Evolutionary conservation across 2,329 filamentous ascomycete species (phyloP).

Genomic region (Aspergillus thermomutatus): DNA sequence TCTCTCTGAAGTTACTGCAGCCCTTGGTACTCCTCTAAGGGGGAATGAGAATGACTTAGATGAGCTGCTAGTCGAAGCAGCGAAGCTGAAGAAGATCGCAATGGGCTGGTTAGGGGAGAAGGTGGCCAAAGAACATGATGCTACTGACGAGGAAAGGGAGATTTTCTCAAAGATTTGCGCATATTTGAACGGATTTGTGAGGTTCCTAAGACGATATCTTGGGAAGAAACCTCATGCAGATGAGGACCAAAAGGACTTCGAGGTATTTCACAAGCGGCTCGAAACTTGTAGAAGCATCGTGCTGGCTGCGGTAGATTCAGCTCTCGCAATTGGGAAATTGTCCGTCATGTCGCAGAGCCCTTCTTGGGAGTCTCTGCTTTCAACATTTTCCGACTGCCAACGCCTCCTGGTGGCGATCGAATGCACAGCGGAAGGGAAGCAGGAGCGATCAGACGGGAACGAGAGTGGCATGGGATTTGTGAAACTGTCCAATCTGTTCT

Average conservation of each 20-base stretch:
- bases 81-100: constrained; percentile 41
- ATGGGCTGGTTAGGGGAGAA: constrained; percentile 36
- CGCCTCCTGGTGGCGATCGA: constrained; percentile 33
- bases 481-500: constrained; percentile 46
- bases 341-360: constrained; percentile 35
- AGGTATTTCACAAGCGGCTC: constrained; percentile 31
- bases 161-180: constrained; percentile 27
- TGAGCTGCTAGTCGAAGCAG: constrained; percentile 42
- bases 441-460: constrained; percentile 16
- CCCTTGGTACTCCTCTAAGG: constrained; percentile 35
- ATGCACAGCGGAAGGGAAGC: constrained; percentile 4
- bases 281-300: constrained; percentile 34
- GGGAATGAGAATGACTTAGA: constrained; percentile 42
- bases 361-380: constrained; percentile 36
- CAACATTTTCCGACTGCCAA: constrained; percentile 36
- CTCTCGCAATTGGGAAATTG: constrained; percentile 37
- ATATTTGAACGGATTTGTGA: constrained; percentile 38
- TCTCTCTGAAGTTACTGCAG: constrained; percentile 31
- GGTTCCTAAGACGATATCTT: constrained; percentile 42
- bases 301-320: constrained; percentile 40
- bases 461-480: constrained; percentile 29
- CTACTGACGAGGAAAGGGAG: constrained; percentile 14
- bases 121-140: constrained; percentile 20
- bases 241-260: constrained; percentile 24
- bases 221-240: constrained; percentile 29